Evolutionary conservation across 805 yeast genomes (phyloP).

Genomic region (Lipomyces starkeyi): DNA sequence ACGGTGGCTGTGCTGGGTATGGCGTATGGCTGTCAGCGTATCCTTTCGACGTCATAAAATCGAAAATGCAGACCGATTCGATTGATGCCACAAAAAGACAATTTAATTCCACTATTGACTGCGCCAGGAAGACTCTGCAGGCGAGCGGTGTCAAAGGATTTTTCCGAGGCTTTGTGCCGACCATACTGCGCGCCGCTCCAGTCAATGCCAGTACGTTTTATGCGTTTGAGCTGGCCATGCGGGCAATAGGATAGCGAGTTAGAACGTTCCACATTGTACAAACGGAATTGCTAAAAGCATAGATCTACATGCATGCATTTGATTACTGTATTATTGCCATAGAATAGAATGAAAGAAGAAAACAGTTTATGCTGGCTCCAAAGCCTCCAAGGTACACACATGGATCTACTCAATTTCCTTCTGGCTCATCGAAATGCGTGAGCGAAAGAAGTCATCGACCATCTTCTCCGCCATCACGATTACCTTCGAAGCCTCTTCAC

Average conservation of each 20-base stretch:
- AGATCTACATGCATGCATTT: not conserved
- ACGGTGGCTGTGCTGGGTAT: constrained; percentile 91
- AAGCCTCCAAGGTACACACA: not conserved
- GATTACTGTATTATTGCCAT: not conserved
- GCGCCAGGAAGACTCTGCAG: constrained; percentile 58
- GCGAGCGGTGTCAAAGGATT: constrained; percentile 77
- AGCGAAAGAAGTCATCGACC: not conserved
- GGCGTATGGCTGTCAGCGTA: constrained; percentile 78
- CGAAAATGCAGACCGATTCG: constrained; percentile 81
- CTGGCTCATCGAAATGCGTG: not conserved
- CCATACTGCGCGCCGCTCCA: constrained; percentile 95
- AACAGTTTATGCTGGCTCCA: no score
- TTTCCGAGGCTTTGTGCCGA: constrained; percentile 90
- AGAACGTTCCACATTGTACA: not conserved
- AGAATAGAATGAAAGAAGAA: not conserved
- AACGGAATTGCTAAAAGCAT: not conserved
- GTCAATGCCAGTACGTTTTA: constrained; percentile 97
- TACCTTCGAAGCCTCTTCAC: not conserved
- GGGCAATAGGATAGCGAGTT: constrained; percentile 47
- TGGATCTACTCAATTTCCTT: not conserved
- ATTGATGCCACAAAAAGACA: constrained; percentile 62
- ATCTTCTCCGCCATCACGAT: not conserved
- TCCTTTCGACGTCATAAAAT: constrained; percentile 91
- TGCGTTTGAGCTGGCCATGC: constrained; percentile 89
- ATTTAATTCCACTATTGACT: constrained; percentile 65